phyloP scores from a whole-genome alignment of 2,329 filamentous ascomycete species.

The Alternaria rosae region DNA sequence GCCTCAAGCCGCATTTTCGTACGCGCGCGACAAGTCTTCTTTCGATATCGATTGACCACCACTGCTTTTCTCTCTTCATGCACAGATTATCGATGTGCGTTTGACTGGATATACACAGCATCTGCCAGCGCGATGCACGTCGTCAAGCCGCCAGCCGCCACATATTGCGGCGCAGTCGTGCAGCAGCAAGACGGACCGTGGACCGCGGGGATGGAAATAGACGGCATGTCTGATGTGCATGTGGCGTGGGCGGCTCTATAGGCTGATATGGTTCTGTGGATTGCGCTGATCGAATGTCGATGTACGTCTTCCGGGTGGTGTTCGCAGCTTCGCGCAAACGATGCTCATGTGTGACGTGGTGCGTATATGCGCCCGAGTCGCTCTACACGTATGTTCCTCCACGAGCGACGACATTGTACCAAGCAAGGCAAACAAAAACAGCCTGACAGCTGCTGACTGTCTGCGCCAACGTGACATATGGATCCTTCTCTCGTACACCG shows the following conservation, averaged over 20 bases:
- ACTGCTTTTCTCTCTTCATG: not conserved
- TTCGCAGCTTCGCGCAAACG: too few relatives aligned
- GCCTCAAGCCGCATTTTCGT: not conserved
- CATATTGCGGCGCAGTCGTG: constrained; percentile 9
- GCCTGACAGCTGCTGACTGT: not conserved
- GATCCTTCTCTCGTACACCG: not conserved
- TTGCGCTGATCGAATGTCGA: not conserved
- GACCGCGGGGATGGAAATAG: not conserved
- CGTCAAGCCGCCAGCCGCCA: not conserved
- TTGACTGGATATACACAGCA: not conserved
- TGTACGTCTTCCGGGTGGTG: not conserved
- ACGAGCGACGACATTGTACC: not conserved
- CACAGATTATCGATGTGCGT: not conserved
- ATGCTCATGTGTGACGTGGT: too few relatives aligned
- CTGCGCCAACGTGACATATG: not conserved
- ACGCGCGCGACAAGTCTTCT: not conserved
- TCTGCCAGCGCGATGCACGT: not conserved
- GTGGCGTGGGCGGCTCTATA: constrained; percentile 6
- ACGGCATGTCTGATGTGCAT: constrained; percentile 13
- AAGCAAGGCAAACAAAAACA: not conserved
- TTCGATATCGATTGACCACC: not conserved
- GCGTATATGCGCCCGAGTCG: not conserved
- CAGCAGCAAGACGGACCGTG: not conserved
- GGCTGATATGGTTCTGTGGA: constrained; percentile 1
- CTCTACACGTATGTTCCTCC: not conserved